Evolutionary conservation across 2,329 filamentous ascomycete genomes (phyloP), one percentile per base, ranked within the genome.

Genomic region (Fragosphaeria purpurea): DNA sequence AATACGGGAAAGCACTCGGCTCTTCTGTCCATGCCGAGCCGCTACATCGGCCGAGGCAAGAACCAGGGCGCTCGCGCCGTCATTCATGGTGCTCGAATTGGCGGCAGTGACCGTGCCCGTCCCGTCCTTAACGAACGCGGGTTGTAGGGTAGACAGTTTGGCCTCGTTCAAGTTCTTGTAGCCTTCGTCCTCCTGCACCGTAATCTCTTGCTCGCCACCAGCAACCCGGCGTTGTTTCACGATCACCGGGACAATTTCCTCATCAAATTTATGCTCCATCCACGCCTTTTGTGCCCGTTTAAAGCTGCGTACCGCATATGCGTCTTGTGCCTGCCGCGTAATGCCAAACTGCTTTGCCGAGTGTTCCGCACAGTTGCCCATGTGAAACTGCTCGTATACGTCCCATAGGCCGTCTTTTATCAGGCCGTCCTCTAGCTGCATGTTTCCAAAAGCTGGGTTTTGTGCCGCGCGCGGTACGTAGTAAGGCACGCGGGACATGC

Each of bases 361-460:
- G 58, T 85, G 88, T 71, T 97, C 91, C 11, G 89, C 90, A 63
- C 91, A 97, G 59, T 93, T 88, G 38, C 91, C 91, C 91, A 97
- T 97, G 68, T 96, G 91, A 61, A 96, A 86, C 64, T 95, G 80
- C 65, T 95, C 89, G 69, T 97, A 97, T 10, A 95, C 91, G 64
- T 97, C 91, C 74, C 88, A 95, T 53, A 97, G 70, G 1, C 91
- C 91, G 62, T 97, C 91, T 66, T 93, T 91, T 63, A 97, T 85
- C 60, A 97, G 70, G 0, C 91, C 91, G 61, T 97, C 91, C 66
- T 94, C 85, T 67, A 95, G 72, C 67, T 86, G 85, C 58, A 91
- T 74, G 60, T 95, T 82, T 33, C 91, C 91, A 61, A 96, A 95
- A 0, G 88, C 73, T 1, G 89, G 87, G 58, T 91, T 75, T 56